These are phyloP conservation scores for Miscanthus sacchariflorus DNA, from an alignment of 202 grass and related monocot genomes.

Conservation along the genomic window DNA sequence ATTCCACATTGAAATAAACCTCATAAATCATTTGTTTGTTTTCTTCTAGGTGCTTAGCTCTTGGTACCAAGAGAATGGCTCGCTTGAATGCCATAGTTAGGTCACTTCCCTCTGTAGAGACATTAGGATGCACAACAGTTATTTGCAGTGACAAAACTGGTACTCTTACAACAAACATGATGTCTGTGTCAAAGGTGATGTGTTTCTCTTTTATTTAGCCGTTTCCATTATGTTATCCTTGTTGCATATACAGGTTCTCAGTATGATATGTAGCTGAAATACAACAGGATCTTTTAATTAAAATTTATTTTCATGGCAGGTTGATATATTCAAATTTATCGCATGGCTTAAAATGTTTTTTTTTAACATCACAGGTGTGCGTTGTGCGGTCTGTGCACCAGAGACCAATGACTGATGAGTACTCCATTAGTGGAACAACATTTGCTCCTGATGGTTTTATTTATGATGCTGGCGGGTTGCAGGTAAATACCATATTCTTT, in stretches of 20 bases:
- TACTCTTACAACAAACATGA: conserved; percentile 99
- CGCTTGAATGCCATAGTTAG: conserved; percentile 94
- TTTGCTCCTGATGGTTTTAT: conserved; percentile 98
- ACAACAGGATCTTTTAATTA: conserved; percentile 24
- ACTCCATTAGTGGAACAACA: conserved; percentile 89
- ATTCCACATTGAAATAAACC: conserved; percentile 34
- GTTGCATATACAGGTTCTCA: conserved; percentile 10
- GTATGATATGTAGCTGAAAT: conserved; percentile 34
- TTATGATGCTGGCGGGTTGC: conserved; percentile 76
- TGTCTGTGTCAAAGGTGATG: conserved; percentile 98
- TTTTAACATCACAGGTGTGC: conserved; percentile 74
- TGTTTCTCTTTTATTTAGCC: conserved; percentile 10
- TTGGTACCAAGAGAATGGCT: conserved; percentile 99
- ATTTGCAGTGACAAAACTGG: conserved; percentile 99
- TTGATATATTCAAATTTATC: too few species aligned
- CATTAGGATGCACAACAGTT: conserved; percentile 98
- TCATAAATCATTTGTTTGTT: conserved; percentile 39
- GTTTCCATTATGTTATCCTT: conserved; percentile 46
- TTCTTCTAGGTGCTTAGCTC: conserved; percentile 90
- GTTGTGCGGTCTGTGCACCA: conserved; percentile 90
- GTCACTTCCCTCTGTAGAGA: conserved; percentile 95
- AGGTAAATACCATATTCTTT: conserved; percentile 61
- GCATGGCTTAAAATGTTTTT: conserved; percentile 13
- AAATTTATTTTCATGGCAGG: conserved; percentile 18
- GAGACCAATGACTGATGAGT: conserved; percentile 88